Evolutionary conservation across 129 eudicot genomes (phyloP), one percentile per base, ranked within the genome.

Genomic region (Erigeron canadensis): DNA sequence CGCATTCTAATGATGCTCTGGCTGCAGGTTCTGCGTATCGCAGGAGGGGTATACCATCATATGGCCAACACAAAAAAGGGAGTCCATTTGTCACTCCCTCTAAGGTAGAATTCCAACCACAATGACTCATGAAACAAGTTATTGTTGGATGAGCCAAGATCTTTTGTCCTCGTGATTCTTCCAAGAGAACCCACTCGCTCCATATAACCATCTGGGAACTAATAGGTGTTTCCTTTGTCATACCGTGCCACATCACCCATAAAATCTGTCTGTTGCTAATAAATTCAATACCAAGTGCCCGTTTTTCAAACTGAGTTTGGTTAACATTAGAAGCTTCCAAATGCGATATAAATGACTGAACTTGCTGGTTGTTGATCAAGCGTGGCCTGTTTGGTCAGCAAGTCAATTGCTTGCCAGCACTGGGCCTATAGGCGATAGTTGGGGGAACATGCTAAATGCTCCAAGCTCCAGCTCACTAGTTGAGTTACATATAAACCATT

Each of bases 21-120:
- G n/a, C n/a, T n/a, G n/a, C n/a, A n/a, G n/a, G n/a, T n/a, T n/a
- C n/a, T n/a, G n/a, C n/a, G n/a, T n/a, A n/a, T n/a, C n/a, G n/a
- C n/a, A n/a, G n/a, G n/a, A n/a, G n/a, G n/a, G n/a, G n/a, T n/a
- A n/a, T n/a, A n/a, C n/a, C n/a, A n/a, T n/a, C n/a, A n/a, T n/a
- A n/a, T n/a, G 47, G 47, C 47, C 47, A 43, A 10, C 47, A 43
- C 9, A 43, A 10, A 43, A 43, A 43, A 6, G 47, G 47, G 47
- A 43, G 47, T 43, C 47, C 47, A 9, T 43, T 43, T 43, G 47
- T 43, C 11, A 43, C 47, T 6, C 47, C 47, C 47, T 43, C 47
- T 43, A 43, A 43, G 11, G 47, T 43, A 4, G 95, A 88, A 55
- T 87, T 84, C 89, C 94, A 84, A n/a, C 89, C 87, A 55, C 87